These are phyloP conservation scores for Trematosphaeria pertusa DNA, from an alignment of 2,329 filamentous ascomycete species.

Conservation along the genomic window DNA sequence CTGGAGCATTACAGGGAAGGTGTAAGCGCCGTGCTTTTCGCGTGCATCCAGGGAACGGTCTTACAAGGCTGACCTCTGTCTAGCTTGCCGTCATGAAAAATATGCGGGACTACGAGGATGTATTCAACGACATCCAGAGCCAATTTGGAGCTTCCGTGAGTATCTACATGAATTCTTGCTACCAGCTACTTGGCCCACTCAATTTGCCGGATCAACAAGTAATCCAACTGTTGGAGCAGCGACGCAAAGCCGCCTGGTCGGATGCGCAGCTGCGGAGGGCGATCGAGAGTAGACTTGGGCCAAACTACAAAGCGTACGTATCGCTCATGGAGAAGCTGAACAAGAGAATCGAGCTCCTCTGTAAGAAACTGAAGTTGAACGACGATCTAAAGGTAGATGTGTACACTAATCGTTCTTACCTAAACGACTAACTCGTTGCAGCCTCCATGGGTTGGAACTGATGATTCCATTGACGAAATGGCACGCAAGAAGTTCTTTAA, in stretches of 20 bases:
- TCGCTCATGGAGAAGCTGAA: conserved; percentile 9
- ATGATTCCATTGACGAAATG: conserved; percentile 10
- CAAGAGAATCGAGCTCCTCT: conserved; percentile 10
- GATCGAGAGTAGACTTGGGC: conserved; percentile 5
- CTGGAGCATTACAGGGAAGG: conserved; percentile 18
- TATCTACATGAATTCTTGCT: conserved; percentile 15
- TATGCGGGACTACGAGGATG: conserved; percentile 14
- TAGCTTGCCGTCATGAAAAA: conserved; percentile 14
- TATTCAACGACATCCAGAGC: conserved; percentile 11
- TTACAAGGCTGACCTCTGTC: not conserved
- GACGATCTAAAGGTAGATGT: too few species aligned
- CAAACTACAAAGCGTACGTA: conserved; percentile 2
- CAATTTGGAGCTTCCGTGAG: conserved; percentile 4
- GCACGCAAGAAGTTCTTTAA: conserved; percentile 18
- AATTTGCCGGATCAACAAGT: conserved; percentile 12
- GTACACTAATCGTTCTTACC: too few species aligned
- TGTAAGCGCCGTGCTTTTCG: conserved; percentile 1
- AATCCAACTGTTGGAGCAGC: conserved; percentile 9
- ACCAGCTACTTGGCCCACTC: conserved; percentile 13
- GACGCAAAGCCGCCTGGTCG: conserved; percentile 5
- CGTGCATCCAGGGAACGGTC: not conserved
- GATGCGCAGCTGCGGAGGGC: not conserved
- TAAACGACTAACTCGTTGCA: too few species aligned
- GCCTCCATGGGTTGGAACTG: conserved; percentile 9
- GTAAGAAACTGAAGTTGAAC: conserved; percentile 13